Base-by-base conservation (phyloP, 495 filamentous ascomycete species). In the Wilcoxina mikolae region DNA sequence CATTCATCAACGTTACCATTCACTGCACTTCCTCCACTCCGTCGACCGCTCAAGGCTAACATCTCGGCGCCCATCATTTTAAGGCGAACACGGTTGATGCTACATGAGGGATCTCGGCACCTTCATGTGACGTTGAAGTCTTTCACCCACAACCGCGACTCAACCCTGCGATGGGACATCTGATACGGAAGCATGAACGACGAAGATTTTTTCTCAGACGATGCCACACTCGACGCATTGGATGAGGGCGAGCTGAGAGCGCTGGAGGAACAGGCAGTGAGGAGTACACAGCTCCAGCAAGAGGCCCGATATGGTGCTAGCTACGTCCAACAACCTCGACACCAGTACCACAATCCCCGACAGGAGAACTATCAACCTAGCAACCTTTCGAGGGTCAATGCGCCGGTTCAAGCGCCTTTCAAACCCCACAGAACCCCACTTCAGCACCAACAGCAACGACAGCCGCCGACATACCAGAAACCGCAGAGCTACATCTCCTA, bases 201-300 rank as follows among this genome's bases (percentile, higher is more conserved):
- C 35, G 51, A 54, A 54, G 59, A 66, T 28, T 65, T 62, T 45
- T 66, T 66, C 46, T 43, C 56, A 26, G 63, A 66, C 38, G 63
- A 65, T 22, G 55, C 38, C 29, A 62, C 63, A 22, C 56, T 66
- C 53, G 59, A 66, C 51, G 59, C 62, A n/a, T 58, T 66, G 3
- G 59, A 53, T n/a, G 59, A 59, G 33, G 47, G 57, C n/a, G 59
- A 66, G 29, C 59, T 66, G 15, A 45, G 60, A 43, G 62, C 62
- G 20, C 62, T 65, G 28, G 62, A 65, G 50, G 58, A 65, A 23
- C 55, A 64, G 31, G 62, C 62, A 24, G 54, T 60, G 20, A 48
- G 24, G 44, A 43, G 52, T 3, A 65, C 55, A 25, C 62, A 64
- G 45, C 49, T 24, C 11, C 45, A 26, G 24, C 22, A 17, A 5